Percentiles rank a stretch among this genome's conserved stretches.
Conservation (phyloP, 768 basidiomycete species). For the Panus rudis region DNA sequence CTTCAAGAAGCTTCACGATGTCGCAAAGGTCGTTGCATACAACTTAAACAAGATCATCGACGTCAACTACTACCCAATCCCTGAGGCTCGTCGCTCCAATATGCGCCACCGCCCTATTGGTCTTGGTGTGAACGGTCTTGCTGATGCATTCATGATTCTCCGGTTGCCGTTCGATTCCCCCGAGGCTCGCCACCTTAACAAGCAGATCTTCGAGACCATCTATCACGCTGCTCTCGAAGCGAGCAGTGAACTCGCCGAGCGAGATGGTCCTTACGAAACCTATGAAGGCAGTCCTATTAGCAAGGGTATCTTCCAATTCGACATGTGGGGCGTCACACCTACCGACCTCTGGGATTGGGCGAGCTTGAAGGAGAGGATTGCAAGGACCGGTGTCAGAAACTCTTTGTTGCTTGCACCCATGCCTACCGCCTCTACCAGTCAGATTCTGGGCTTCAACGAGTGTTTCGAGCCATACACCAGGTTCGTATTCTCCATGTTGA, state of each 20-base stretch:
- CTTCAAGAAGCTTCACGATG: slow-evolving; percentile 92
- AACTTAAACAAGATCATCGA: slow-evolving; percentile 96
- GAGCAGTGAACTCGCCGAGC: slow-evolving; percentile 77
- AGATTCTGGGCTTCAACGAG: slow-evolving; percentile 97
- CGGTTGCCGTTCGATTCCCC: slow-evolving; percentile 92
- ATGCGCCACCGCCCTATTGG: slow-evolving; percentile 97
- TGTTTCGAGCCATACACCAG: slow-evolving; percentile 99
- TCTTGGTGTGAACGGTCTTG: slow-evolving; percentile 95
- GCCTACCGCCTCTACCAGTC: slow-evolving; percentile 98
- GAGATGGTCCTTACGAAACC: slow-evolving; percentile 79
- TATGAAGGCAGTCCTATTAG: slow-evolving; percentile 89
- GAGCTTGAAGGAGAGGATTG: slow-evolving; percentile 79
- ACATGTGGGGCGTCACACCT: slow-evolving; percentile 90
- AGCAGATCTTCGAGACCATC: slow-evolving; percentile 98
- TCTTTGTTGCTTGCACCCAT: slow-evolving; percentile 92
- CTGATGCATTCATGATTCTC: slow-evolving; percentile 96
- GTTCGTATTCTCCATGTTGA: slow-evolving; percentile 30
- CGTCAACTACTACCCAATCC: slow-evolving; percentile 91
- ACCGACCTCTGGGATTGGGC: slow-evolving; percentile 92
- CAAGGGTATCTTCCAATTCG: slow-evolving; percentile 85
- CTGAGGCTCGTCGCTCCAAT: slow-evolving; percentile 88
- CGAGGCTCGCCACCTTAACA: slow-evolving; percentile 81
- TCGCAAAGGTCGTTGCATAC: slow-evolving; percentile 85
- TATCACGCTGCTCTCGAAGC: slow-evolving; percentile 93
- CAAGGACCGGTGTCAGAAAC: slow-evolving; percentile 76